Evolutionary conservation across 306 rosid species (phyloP), one percentile per base, ranked within the genome.

Genomic region (Dryas alaskensis): DNA sequence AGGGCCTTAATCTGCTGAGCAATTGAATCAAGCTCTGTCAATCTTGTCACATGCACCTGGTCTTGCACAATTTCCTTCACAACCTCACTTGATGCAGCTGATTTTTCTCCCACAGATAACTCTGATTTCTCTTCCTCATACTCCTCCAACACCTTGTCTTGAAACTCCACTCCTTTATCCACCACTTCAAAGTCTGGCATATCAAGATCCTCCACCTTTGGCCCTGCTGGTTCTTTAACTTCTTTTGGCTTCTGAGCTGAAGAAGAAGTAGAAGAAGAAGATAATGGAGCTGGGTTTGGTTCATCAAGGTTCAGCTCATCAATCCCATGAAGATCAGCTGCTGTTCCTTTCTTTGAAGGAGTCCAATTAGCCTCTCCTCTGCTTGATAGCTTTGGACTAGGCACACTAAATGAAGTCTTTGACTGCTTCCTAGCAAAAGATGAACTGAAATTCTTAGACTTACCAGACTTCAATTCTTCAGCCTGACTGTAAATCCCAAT

Each of bases 1-100:
- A 95, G 92, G 65, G 96, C 97, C 76, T 92, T 95, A 79, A 95
- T 92, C 86, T 92, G 97, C 81, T 92, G 93, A 2, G 98, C 97
- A 74, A 92, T 90, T 27, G 93, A 92, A 80, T 92, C 97, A 72
- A 95, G 92, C 79, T 90, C 96, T 4, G 69, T 75, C 76, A 92
- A 77, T 74, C 98, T 92, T 31, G 51, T 65, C 49, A 62, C 80
- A 76, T 87, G 92, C 44, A 86, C 68, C 6, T 76, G 88, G 78
- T 90, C 93, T 27, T 78, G 87, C 69, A 91, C 90, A 59, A 90
- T 74, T 73, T 95, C 97, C 87, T 92, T 92, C 66, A 95, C 98
- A 48, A 87, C 89, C 77, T 91, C 95, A 45, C 84, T 86, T 14
- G 95, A 76, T 59, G 92, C 70, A 58, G 76, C 70, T 16, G 90